Evolutionary conservation across 768 basidiomycete species (phyloP).

Genomic region (Amylocystis lapponica): DNA sequence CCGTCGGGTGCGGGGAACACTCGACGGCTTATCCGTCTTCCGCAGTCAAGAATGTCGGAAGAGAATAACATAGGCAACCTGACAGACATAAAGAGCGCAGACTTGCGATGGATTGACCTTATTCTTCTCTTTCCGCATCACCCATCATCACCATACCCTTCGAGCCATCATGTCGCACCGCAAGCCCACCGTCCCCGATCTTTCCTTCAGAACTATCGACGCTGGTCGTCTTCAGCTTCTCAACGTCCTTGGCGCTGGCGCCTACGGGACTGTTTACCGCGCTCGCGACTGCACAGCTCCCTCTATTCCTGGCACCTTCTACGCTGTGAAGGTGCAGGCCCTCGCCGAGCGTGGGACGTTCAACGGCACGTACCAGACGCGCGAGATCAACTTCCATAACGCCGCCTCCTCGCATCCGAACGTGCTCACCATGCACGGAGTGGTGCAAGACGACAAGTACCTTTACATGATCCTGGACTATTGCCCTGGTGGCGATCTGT

Average conservation of each 20-base stretch:
- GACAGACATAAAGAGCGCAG: no score
- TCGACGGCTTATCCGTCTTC: no score
- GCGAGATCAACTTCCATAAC: conserved; percentile 62
- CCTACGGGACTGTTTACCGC: conserved; percentile 91
- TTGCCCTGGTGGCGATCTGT: conserved; percentile 39
- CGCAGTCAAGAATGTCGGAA: no score
- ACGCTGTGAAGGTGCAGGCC: conserved; percentile 19
- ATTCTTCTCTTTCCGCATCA: no score
- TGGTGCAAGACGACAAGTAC: conserved; percentile 53
- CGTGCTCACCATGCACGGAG: conserved; percentile 64
- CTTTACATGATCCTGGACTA: conserved; percentile 63
- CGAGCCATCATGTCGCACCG: conserved; percentile 5
- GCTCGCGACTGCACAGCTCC: conserved; percentile 46
- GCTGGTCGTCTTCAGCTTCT: conserved; percentile 73
- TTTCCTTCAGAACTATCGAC: conserved; percentile 50
- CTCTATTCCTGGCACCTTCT: not conserved
- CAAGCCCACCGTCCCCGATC: conserved; percentile 7
- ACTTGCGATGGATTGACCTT: no score
- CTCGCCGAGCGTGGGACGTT: not conserved
- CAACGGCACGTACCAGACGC: conserved; percentile 39
- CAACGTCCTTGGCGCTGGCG: conserved; percentile 82
- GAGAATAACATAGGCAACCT: no score
- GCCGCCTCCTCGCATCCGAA: conserved; percentile 49
- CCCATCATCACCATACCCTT: no score
- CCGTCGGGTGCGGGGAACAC: no score